phyloP scores from a whole-genome alignment of 768 basidiomycete genomes.

The Neoboletus brunneissimus region DNA sequence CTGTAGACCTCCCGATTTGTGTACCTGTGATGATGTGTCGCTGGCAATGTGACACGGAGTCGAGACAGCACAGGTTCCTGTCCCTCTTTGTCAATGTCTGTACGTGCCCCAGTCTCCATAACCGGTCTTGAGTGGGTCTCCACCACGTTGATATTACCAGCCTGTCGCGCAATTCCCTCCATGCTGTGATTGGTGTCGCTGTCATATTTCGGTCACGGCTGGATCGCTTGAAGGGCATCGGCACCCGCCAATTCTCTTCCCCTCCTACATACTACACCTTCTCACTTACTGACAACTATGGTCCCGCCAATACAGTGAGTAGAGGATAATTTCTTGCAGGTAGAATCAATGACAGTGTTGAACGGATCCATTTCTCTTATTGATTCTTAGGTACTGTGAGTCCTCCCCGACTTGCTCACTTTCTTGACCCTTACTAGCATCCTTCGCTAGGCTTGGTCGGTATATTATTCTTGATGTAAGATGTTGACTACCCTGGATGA shows the following conservation, averaged over 20 bases:
- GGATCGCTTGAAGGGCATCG: background rate
- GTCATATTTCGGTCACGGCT: background rate
- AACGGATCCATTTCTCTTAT: background rate
- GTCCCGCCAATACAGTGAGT: constrained; percentile 18
- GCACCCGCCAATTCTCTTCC: background rate
- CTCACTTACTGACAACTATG: constrained; percentile 6
- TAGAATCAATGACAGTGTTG: background rate
- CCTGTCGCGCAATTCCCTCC: background rate
- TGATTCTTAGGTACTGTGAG: constrained; percentile 17
- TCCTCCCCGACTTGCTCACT: background rate
- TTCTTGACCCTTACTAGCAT: background rate
- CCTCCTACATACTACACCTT: background rate
- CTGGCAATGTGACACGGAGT: too few relatives aligned
- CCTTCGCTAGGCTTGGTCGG: constrained; percentile 18
- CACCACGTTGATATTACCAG: background rate
- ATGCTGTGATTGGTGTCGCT: background rate
- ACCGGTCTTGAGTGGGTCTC: background rate
- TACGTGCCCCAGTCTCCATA: too few relatives aligned
- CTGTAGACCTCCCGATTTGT: too few relatives aligned
- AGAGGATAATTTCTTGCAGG: background rate
- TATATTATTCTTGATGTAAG: constrained; percentile 21
- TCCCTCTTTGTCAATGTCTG: too few relatives aligned
- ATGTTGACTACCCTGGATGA: background rate
- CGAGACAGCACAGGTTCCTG: too few relatives aligned
- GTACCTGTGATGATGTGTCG: too few relatives aligned